Evolutionary conservation across 306 rosid genomes (phyloP), one percentile per base, ranked within the genome.

Genomic region (Casuarina equisetifolia): DNA sequence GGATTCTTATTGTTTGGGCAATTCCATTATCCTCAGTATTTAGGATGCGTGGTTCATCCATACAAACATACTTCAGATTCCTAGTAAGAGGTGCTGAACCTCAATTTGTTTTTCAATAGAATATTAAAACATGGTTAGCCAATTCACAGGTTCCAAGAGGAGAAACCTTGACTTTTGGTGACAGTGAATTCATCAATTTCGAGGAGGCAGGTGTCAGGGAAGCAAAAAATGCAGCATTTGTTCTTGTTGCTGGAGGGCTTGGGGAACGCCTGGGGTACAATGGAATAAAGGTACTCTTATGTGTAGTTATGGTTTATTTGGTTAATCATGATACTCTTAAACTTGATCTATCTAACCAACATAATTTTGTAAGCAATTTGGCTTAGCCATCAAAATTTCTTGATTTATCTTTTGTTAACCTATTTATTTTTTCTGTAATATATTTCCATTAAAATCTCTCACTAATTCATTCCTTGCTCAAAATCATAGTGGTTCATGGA

Each of bases 171-270:
- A 77, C 84, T 9, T 82, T 82, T 91, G 99, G 84, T 72, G 96
- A 92, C 72, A 90, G 89, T 25, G 85, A 82, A 77, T 92, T 82
- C 80, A 83, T 83, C 84, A 79, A 89, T 42, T 95, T 86, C 73
- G 99, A 95, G 93, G 97, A 88, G 75, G 38, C 81, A 11, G 99
- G 97, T 40, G 88, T 95, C 2, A 89, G 73, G 77, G 97, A 92
- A 84, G 94, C 83, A 52, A 78, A 46, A 46, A 92, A 82, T 82
- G 97, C 97, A 44, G 99, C 91, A 66, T 95, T 95, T 88, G 97
- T 95, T 82, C 99, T 95, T 74, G 99, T 95, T 74, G 99, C 99
- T n/a, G 97, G 99, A 46, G 99, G 97, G 69, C 99, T 95, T 77
- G 99, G 99, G 62, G 99, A 95, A 82, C 99, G 97, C 74, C 78